phyloP scores from a whole-genome alignment of 192 early-diverging fungal genomes.

The Chytriomyces sp. region DNA sequence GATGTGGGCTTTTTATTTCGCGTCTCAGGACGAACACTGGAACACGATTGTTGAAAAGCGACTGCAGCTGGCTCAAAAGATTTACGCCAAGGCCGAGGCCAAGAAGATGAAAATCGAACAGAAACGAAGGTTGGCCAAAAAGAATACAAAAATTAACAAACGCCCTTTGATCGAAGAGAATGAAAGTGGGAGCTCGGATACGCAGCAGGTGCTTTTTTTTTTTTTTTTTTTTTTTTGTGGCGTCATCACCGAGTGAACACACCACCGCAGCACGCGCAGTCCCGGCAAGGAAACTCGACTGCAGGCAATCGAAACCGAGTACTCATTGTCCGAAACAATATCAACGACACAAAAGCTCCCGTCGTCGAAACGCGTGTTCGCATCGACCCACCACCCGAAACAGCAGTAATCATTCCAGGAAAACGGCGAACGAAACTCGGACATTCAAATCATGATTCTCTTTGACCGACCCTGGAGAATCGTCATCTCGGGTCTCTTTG shows the following conservation, averaged over 20 bases:
- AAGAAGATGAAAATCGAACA: background rate
- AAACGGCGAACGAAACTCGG: background rate
- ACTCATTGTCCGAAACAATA: no score
- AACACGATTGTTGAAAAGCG: conserved; percentile 19
- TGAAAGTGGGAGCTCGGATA: no score
- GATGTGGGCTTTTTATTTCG: conserved; percentile 6
- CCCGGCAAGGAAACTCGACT: no score
- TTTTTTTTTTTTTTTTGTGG: no score
- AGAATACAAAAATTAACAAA: background rate
- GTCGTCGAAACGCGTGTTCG: no score
- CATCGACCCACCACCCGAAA: no score
- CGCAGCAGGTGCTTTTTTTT: no score
- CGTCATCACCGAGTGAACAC: no score
- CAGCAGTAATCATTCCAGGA: background rate
- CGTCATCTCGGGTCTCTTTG: conserved; percentile 1
- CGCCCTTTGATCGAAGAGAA: no score
- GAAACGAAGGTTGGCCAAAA: background rate
- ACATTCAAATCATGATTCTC: conserved; percentile 1
- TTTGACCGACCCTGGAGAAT: conserved; percentile 16
- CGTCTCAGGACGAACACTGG: background rate
- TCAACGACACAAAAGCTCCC: no score
- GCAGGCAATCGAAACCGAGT: no score
- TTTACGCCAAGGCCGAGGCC: background rate
- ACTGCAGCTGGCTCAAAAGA: background rate
- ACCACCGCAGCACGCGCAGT: no score